A percentile compares a stretch with the other conserved stretches of the same genome.
Evolutionary conservation across 1,284 basidiomycete species (phyloP).

Genomic region (Cryptococcus amylolentus): DNA sequence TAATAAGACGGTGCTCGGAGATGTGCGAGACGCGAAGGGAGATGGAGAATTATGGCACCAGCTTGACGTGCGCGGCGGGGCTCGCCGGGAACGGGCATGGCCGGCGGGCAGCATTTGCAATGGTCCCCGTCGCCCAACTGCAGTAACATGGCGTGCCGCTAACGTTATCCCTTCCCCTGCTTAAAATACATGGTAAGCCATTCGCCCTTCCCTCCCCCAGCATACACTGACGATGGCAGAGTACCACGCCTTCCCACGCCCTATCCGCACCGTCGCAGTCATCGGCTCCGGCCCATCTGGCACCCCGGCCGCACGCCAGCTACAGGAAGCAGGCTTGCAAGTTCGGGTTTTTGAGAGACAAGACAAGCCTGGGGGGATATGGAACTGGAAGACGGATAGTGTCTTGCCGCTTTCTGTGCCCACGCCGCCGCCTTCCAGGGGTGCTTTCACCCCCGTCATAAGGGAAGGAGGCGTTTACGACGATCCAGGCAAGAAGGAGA

Average conservation of each 20-base stretch:
- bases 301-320: conserved; percentile 5
- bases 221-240: not conserved
- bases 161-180: too few relatives aligned
- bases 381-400: conserved; percentile 42
- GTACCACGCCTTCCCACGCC: not conserved
- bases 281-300: conserved; percentile 8
- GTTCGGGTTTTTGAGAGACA: conserved; percentile 7
- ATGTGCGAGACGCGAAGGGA: too few relatives aligned
- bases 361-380: conserved; percentile 3
- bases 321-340: conserved; percentile 5
- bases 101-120: too few relatives aligned
- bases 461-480: conserved; percentile 39
- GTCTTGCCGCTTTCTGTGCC: conserved; percentile 51
- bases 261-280: conserved; percentile 5
- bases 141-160: too few relatives aligned
- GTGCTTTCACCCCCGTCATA: conserved; percentile 48
- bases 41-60: too few relatives aligned
- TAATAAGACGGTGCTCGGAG: too few relatives aligned
- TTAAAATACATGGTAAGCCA: too few relatives aligned
- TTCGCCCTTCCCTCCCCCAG: too few relatives aligned
- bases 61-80: too few relatives aligned
- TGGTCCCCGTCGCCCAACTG: too few relatives aligned
- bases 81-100: too few relatives aligned
- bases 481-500: conserved; percentile 26
- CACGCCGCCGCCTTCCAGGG: conserved; percentile 48